A percentile compares a stretch with the other conserved stretches of the same genome.
phyloP scores from a whole-genome alignment of 805 yeast genomes.

The Komagataella pastoris region DNA sequence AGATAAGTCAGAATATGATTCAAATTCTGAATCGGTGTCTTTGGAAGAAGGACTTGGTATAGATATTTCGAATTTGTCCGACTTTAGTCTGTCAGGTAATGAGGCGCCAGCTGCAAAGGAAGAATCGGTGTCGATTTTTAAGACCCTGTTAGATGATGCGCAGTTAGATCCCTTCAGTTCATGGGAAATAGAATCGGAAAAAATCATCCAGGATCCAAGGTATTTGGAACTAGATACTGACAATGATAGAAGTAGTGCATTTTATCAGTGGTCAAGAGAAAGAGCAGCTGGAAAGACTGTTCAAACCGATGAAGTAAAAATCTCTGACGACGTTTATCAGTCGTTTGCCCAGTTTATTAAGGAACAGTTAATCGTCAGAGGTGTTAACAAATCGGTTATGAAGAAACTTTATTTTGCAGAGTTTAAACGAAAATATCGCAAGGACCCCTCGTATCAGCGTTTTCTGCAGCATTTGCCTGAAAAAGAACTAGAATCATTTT shows the following conservation, averaged over 20 bases:
- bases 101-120: not conserved
- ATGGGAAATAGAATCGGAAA: conserved; percentile 11
- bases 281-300: not conserved
- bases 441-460: conserved; percentile 4
- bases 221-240: conserved; percentile 10
- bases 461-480: conserved; percentile 5
- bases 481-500: conserved; percentile 6
- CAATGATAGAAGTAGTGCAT: conserved; percentile 1
- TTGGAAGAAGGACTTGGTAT: conserved; percentile 1
- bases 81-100: not conserved
- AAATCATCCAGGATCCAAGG: conserved; percentile 10
- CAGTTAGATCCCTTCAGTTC: conserved; percentile 10
- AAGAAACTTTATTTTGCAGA: conserved; percentile 12
- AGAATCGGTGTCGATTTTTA: conserved; percentile 1
- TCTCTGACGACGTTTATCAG: not conserved
- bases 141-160: conserved; percentile 5
- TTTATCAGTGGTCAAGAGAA: conserved; percentile 1
- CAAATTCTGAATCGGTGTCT: conserved; percentile 1
- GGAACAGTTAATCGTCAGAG: conserved; percentile 1
- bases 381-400: conserved; percentile 4
- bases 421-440: conserved; percentile 11
- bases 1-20: not conserved
- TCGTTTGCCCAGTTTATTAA: conserved; percentile 3
- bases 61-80: not conserved
- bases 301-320: not conserved